Evolutionary conservation across 768 basidiomycete species (phyloP), one percentile per base, ranked within the genome.

Genomic region (Jaapia argillacea): DNA sequence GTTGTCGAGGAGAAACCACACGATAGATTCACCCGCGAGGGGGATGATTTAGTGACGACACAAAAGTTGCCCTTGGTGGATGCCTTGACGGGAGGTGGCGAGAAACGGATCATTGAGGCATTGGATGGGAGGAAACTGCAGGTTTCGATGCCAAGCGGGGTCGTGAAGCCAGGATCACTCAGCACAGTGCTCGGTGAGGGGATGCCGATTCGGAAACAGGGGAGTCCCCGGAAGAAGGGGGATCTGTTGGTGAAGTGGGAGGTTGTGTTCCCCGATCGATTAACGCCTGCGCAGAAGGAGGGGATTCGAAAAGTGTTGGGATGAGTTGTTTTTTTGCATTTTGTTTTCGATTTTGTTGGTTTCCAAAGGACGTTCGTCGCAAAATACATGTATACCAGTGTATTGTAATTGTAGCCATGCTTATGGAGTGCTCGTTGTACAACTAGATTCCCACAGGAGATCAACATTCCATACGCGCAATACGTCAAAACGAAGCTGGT

Each of bases 1-100:
- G 78, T 94, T 38, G 78, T 96, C n/a, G 93, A 96, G 61, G 91
- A 97, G 64, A 97, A 94, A 63, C 81, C 83, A 6, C 88, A 98
- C 60, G 61, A 72, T 0, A 59, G 69, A 14, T 96, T 88, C 62
- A 72, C 66, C 46, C 74, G 93, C 20, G 80, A 85, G 5, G 89
- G 84, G 24, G 85, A 94, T 63, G 81, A 96, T 58, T 74, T 97
- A 37, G 56, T 74, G 36, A 72, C 72, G 45, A 68, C 58, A 16
- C 44, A 85, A 33, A 67, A 72, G 49, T 65, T 97, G 42, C 71
- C 89, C 10, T 74, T 97, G 1, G 78, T 90, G 20, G 89, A 96
- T 24, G 92, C 93, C 1, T 65, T 98, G 18, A 62, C 81, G 0
- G 85, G 85, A 18, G 58, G 67, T 10, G 53, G 67, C 25, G 67